Evolutionary conservation across 2,329 filamentous ascomycete genomes (phyloP).

Genomic region (Trichoderma gracile): DNA sequence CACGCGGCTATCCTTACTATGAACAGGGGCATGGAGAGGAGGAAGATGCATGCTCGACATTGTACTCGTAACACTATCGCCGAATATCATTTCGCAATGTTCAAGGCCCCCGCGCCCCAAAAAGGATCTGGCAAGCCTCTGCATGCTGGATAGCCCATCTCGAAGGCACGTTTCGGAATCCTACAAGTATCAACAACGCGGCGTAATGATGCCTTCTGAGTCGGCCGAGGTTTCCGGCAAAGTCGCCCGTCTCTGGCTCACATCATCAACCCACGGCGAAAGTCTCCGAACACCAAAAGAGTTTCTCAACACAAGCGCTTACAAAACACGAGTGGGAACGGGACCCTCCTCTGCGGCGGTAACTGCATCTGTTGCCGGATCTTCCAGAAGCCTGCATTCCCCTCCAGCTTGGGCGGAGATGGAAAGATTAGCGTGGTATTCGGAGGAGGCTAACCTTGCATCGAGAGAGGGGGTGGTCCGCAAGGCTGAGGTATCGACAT

Average conservation of each 20-base stretch:
- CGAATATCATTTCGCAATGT: no score
- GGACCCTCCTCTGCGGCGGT: neutral
- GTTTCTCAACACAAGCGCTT: constrained; percentile 5
- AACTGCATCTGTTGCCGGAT: neutral
- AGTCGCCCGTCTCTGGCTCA: neutral
- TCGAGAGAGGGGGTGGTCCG: constrained; percentile 3
- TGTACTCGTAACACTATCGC: no score
- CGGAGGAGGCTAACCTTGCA: constrained; percentile 6
- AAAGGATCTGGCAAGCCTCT: neutral
- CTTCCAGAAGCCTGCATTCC: constrained; percentile 19
- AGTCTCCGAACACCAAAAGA: constrained; percentile 8
- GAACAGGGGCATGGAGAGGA: no score
- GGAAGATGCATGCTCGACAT: no score
- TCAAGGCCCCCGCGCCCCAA: no score
- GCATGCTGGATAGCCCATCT: neutral
- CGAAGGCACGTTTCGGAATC: neutral
- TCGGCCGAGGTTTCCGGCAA: constrained; percentile 13
- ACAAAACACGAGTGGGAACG: constrained; percentile 10
- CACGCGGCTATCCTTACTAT: no score
- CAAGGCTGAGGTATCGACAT: constrained; percentile 14
- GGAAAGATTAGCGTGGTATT: constrained; percentile 5
- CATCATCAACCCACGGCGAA: constrained; percentile 8
- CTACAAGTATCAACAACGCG: neutral
- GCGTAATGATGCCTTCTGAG: neutral
- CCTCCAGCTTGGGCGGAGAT: constrained; percentile 8